These are phyloP conservation scores for Penicillium corylophilum DNA, from an alignment of 2,329 filamentous ascomycete genomes.

Conservation along the genomic window DNA sequence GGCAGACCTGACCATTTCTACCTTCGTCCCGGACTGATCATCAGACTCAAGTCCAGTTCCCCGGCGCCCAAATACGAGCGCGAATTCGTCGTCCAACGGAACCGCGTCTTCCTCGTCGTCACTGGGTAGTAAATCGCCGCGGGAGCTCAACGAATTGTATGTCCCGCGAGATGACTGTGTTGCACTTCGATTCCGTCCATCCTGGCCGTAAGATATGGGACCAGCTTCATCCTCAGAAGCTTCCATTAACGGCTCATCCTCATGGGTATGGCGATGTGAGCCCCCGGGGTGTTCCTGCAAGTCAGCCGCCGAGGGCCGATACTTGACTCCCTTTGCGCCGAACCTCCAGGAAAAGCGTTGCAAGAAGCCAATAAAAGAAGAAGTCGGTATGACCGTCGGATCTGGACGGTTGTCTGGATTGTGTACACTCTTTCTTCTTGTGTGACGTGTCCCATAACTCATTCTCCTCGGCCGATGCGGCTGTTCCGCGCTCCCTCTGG, in stretches of 20 bases:
- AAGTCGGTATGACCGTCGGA: slow-evolving; percentile 85
- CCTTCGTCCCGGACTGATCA: slow-evolving; percentile 68
- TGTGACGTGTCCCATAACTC: slow-evolving; percentile 77
- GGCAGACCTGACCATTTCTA: slow-evolving; percentile 39
- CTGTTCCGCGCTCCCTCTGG: slow-evolving; percentile 53
- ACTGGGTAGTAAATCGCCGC: slow-evolving; percentile 87
- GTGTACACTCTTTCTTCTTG: slow-evolving; percentile 57
- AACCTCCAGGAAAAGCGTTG: slow-evolving; percentile 81
- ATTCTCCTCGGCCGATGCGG: slow-evolving; percentile 75
- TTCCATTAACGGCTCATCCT: slow-evolving; percentile 71
- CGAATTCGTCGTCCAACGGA: slow-evolving; percentile 90
- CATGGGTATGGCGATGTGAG: slow-evolving; percentile 46
- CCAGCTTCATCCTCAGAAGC: slow-evolving; percentile 52
- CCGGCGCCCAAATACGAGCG: slow-evolving; percentile 73
- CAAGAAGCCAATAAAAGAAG: slow-evolving; percentile 80
- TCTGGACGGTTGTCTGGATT: slow-evolving; percentile 58
- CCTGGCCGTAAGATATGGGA: slow-evolving; percentile 13
- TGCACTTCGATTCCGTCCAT: slow-evolving; percentile 63
- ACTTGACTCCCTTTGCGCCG: slow-evolving; percentile 73
- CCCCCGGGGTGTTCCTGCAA: slow-evolving; percentile 78
- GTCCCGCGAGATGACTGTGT: slow-evolving; percentile 79
- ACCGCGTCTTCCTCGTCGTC: slow-evolving; percentile 92
- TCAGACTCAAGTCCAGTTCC: slow-evolving; percentile 60
- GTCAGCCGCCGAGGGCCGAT: slow-evolving; percentile 88
- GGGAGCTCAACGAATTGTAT: slow-evolving; percentile 79